Base-by-base conservation (phyloP, 192 early-diverging fungal species). In the Endogone sp. region DNA sequence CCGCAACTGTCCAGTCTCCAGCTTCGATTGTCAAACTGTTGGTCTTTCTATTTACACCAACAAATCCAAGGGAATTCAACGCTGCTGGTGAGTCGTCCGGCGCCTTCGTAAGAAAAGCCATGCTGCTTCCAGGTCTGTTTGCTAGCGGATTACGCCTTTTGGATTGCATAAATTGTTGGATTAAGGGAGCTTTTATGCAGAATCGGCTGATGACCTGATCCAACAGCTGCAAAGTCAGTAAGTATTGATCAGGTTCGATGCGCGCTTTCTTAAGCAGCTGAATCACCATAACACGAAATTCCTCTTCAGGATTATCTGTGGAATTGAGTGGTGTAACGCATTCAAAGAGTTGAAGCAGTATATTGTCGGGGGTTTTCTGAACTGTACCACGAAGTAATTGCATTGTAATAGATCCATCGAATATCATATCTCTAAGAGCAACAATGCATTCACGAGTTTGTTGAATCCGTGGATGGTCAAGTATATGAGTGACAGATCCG, bases 401-500 rank as follows among this genome's bases (percentile, higher is more conserved):
- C 10, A 68, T 68, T 24, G 30, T 26, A 30, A 68, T 61, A 3
- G 58, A 29, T 68, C 59, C 23, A 3, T 29, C 21, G 24, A 29
- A 9, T 4, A 68, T 27, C 25, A 32, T 11, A 9, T 27, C 4
- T 3, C 28, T 31, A 30, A 68, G 37, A 11, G n/a, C 24, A 20
- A 10, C 21, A 27, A 68, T 57, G 4, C n/a, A 29, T 29, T 61
- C 21, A 29, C 59, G 20, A 29, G 30, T 27, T 63, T 2, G n/a
- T 29, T 30, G n/a, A 27, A 59, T 3, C 3, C 44, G 37, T 11
- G 31, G 25, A 61, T 64, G 67, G 16, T 13, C 55, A 61, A 58
- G 22, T 10, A 68, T 20, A 3, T 26, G 25, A 25, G 59, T 24
- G 2, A 68, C 58, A 60, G 25, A 31, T 24, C 67, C 67, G 16